Evolutionary conservation across 2,329 filamentous ascomycete species (phyloP).

Genomic region (Ciborinia camelliae): DNA sequence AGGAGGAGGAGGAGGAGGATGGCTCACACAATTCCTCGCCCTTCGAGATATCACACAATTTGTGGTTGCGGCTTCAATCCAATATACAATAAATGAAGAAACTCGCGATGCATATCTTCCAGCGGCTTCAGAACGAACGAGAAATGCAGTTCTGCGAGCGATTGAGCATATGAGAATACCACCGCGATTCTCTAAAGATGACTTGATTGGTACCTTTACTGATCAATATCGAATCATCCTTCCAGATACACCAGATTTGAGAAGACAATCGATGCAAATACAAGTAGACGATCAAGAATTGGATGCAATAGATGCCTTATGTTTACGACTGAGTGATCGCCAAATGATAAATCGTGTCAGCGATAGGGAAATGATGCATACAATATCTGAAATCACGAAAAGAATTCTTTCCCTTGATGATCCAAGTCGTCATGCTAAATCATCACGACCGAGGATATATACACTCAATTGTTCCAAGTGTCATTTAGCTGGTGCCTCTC

Average conservation of each 20-base stretch:
- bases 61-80: conserved; percentile 41
- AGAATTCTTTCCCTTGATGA: conserved; percentile 40
- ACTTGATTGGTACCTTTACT: conserved; percentile 40
- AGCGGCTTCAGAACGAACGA: conserved; percentile 37
- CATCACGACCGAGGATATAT: conserved; percentile 38
- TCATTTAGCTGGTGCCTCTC: conserved; percentile 40
- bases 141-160: conserved; percentile 40
- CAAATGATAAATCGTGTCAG: conserved; percentile 42
- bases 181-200: conserved; percentile 37
- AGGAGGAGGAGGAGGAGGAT: conserved; percentile 23
- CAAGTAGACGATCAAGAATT: conserved; percentile 38
- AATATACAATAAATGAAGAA: conserved; percentile 40
- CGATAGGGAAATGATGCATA: conserved; percentile 40
- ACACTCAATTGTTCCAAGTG: conserved; percentile 40
- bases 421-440: conserved; percentile 35
- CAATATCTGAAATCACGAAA: conserved; percentile 39
- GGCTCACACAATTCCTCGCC: conserved; percentile 42
- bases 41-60: conserved; percentile 42
- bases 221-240: conserved; percentile 40
- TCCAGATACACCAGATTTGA: conserved; percentile 40
- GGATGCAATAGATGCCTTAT: conserved; percentile 41
- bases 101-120: conserved; percentile 39
- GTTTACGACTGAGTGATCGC: conserved; percentile 37
- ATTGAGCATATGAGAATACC: conserved; percentile 41
- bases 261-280: conserved; percentile 29